These are phyloP conservation scores for Tuber indicum DNA, from an alignment of 495 filamentous ascomycete genomes.

Conservation along the genomic window DNA sequence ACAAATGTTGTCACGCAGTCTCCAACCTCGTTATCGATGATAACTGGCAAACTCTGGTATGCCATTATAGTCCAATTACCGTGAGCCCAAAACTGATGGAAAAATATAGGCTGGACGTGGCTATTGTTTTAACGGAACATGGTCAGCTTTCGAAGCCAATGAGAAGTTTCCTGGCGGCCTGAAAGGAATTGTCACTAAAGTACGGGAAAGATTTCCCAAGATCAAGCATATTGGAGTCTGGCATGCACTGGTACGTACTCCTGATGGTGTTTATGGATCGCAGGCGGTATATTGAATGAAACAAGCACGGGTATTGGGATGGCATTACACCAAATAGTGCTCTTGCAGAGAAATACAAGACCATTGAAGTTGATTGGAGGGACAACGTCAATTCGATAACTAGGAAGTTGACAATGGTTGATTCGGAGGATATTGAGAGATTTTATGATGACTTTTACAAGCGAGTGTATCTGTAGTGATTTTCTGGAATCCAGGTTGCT, in stretches of 20 bases:
- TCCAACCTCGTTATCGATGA: conserved; percentile 86
- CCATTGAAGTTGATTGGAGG: conserved; percentile 55
- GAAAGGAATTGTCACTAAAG: conserved; percentile 56
- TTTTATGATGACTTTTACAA: conserved; percentile 89
- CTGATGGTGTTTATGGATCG: not conserved
- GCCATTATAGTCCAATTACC: conserved; percentile 27
- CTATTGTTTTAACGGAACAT: conserved; percentile 49
- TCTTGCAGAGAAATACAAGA: conserved; percentile 70
- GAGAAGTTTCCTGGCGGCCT: conserved; percentile 72
- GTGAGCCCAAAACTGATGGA: not conserved
- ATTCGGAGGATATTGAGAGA: conserved; percentile 60
- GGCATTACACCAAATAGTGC: conserved; percentile 65
- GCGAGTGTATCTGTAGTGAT: not conserved
- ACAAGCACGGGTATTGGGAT: conserved; percentile 76
- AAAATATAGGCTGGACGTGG: conserved; percentile 43
- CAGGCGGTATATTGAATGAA: not conserved
- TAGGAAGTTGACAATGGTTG: conserved; percentile 66
- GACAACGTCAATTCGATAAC: conserved; percentile 50
- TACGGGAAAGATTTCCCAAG: conserved; percentile 62
- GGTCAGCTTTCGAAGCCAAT: conserved; percentile 76
- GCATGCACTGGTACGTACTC: conserved; percentile 60
- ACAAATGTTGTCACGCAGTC: conserved; percentile 44
- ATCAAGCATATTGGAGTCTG: conserved; percentile 84
- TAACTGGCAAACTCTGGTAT: conserved; percentile 74
- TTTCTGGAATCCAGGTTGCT: not conserved